Percentiles rank a stretch among this genome's conserved stretches.
These are phyloP conservation scores for Apiospora sp. DNA, from an alignment of 2,329 filamentous ascomycete species.

Conservation along the genomic window DNA sequence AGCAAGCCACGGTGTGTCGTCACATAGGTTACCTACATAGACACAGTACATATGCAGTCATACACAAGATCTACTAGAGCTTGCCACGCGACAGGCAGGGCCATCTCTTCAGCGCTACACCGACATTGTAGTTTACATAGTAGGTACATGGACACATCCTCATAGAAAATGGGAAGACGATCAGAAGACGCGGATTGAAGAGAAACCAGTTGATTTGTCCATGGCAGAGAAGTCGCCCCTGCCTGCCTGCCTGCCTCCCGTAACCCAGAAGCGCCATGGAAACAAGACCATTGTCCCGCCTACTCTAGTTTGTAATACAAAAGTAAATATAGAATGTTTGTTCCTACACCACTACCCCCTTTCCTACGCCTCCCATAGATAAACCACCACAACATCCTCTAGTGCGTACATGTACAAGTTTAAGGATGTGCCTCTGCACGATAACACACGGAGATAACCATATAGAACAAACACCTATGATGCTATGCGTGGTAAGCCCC, in stretches of 20 bases:
- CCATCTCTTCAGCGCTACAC: not conserved
- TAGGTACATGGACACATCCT: not conserved
- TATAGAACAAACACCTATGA: constrained; percentile 10
- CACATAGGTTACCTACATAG: not conserved
- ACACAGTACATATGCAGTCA: not conserved
- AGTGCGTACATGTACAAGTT: not conserved
- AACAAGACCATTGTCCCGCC: not conserved
- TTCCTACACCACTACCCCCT: not conserved
- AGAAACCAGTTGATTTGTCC: not conserved
- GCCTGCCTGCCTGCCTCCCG: not conserved
- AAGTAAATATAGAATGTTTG: not conserved
- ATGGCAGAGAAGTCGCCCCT: not conserved
- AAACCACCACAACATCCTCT: not conserved
- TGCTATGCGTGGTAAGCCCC: not conserved
- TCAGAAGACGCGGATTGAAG: too few species aligned
- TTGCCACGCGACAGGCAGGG: not conserved
- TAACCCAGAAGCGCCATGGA: not conserved
- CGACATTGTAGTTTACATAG: not conserved
- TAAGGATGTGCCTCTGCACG: not conserved
- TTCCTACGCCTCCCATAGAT: not conserved
- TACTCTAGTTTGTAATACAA: constrained; percentile 18
- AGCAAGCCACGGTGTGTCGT: constrained; percentile 1
- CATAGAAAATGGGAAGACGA: not conserved
- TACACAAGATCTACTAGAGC: not conserved
- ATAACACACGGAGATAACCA: not conserved